Conservation (phyloP, 2,329 filamentous ascomycete species). For the Aphanocladium album region DNA sequence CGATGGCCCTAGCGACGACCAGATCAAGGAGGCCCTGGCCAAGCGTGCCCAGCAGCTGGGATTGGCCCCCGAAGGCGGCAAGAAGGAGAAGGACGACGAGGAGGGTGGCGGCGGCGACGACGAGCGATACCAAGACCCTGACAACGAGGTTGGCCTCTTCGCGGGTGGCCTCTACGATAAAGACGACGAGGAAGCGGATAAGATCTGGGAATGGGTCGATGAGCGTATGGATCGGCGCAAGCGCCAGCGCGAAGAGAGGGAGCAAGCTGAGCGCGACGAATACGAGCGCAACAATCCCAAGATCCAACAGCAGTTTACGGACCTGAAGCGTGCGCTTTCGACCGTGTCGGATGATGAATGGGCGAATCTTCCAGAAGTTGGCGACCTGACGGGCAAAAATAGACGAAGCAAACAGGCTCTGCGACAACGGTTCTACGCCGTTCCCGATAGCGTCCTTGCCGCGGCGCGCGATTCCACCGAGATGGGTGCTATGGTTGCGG, state of each 20-base stretch:
- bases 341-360: conserved; percentile 93
- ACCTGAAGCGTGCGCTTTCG: conserved; percentile 84
- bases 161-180: conserved; percentile 94
- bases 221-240: conserved; percentile 94
- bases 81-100: conserved; percentile 62
- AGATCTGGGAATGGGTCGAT: conserved; percentile 92
- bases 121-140: conserved; percentile 87
- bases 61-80: conserved; percentile 59
- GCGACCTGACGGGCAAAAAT: conserved; percentile 93
- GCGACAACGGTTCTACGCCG: conserved; percentile 85
- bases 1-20: conserved; percentile 93
- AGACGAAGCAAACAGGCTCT: conserved; percentile 77
- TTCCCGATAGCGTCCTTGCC: conserved; percentile 91
- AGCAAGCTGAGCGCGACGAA: conserved; percentile 84
- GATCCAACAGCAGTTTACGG: conserved; percentile 95
- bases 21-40: conserved; percentile 95
- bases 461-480: conserved; percentile 76
- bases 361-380: conserved; percentile 91
- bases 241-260: conserved; percentile 89
- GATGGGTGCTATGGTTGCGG: conserved; percentile 81
- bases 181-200: conserved; percentile 95
- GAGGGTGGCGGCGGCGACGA: conserved; percentile 71
- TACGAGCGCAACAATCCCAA: conserved; percentile 98
- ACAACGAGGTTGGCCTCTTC: conserved; percentile 94
- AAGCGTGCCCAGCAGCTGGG: conserved; percentile 88